These are phyloP conservation scores for Coleophoma eucalyptorum DNA, from an alignment of 2,329 filamentous ascomycete genomes.

Conservation along the genomic window DNA sequence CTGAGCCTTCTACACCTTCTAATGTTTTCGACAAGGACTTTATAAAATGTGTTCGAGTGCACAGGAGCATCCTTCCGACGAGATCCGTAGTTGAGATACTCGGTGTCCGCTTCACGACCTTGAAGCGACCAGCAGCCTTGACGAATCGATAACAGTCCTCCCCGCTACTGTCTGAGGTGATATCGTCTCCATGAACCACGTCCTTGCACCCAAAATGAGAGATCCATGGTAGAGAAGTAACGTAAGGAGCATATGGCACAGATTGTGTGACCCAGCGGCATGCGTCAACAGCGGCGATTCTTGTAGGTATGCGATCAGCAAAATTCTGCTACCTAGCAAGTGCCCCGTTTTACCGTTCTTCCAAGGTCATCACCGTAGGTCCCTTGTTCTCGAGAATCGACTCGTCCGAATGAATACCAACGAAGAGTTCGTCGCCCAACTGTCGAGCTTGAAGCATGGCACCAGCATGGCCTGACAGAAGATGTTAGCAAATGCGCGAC, in stretches of 20 bases:
- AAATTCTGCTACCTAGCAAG: slow-evolving; percentile 12
- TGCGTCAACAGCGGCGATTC: slow-evolving; percentile 84
- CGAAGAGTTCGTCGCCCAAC: slow-evolving; percentile 81
- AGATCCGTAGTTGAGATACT: slow-evolving; percentile 97
- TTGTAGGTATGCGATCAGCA: slow-evolving; percentile 34
- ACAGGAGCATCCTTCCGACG: slow-evolving; percentile 96
- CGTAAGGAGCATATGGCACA: slow-evolving; percentile 85
- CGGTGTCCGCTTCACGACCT: slow-evolving; percentile 93
- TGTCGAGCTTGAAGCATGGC: slow-evolving; percentile 95
- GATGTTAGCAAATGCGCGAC: neutral
- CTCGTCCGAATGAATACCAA: slow-evolving; percentile 94
- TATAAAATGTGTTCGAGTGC: slow-evolving; percentile 93
- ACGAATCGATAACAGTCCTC: slow-evolving; percentile 98
- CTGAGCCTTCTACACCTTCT: slow-evolving; percentile 67
- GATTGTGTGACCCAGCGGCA: slow-evolving; percentile 91
- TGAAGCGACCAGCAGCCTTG: slow-evolving; percentile 89
- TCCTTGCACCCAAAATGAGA: slow-evolving; percentile 92
- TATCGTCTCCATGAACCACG: slow-evolving; percentile 95
- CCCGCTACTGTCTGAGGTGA: slow-evolving; percentile 88
- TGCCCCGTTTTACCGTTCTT: slow-evolving; percentile 62
- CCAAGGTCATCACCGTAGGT: slow-evolving; percentile 91
- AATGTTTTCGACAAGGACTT: slow-evolving; percentile 69
- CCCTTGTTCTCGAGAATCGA: slow-evolving; percentile 96
- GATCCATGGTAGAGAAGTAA: slow-evolving; percentile 91
- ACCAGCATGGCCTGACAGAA: slow-evolving; percentile 75